Evolutionary conservation across 116 monocot genomes (phyloP).

Genomic region (Trichopus zeylanicus): DNA sequence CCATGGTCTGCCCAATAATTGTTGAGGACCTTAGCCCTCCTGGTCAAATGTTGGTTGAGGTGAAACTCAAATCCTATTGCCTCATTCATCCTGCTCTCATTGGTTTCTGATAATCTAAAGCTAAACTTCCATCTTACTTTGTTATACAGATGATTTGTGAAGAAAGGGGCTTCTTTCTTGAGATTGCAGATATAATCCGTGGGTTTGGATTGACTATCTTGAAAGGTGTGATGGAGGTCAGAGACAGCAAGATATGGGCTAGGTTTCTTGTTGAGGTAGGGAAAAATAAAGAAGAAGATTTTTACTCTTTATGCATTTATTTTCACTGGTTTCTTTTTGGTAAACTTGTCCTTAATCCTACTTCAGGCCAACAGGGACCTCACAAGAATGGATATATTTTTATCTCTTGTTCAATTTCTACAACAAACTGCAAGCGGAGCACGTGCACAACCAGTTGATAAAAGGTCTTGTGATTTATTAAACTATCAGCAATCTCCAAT

Average conservation of each 20-base stretch:
- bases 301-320: neutral
- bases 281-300: neutral
- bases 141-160: conserved; percentile 83
- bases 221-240: conserved; percentile 83
- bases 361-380: conserved; percentile 65
- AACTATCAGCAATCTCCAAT: conserved; percentile 35
- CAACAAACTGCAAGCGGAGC: conserved; percentile 42
- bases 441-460: conserved; percentile 14
- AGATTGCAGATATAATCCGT: conserved; percentile 88
- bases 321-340: neutral
- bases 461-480: conserved; percentile 17
- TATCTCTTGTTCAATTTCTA: conserved; percentile 76
- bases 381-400: conserved; percentile 93
- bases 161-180: conserved; percentile 87
- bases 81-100: neutral
- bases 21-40: conserved; percentile 80
- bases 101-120: neutral
- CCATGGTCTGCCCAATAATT: conserved; percentile 88
- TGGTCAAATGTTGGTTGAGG: conserved; percentile 97
- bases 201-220: conserved; percentile 87
- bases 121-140: neutral
- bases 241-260: conserved; percentile 71
- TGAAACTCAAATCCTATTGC: conserved; percentile 9
- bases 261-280: conserved; percentile 84
- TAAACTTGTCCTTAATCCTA: neutral